phyloP scores from a whole-genome alignment of 371 early-diverging fungal species.

The Capillidium rhysosporum region DNA sequence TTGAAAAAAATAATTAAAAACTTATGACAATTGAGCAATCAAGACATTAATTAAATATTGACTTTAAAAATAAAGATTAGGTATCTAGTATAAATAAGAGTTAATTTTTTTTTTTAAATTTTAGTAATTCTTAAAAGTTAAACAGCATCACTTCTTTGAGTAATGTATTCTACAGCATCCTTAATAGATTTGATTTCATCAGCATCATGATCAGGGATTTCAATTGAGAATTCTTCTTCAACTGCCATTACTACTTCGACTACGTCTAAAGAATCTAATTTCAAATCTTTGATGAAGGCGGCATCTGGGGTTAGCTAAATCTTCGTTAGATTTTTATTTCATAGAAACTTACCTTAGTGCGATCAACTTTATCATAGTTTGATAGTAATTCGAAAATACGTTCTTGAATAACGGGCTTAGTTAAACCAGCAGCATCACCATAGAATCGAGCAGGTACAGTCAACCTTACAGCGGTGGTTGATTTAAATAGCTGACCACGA shows the following conservation, averaged over 20 bases:
- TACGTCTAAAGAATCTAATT: conserved; percentile 86
- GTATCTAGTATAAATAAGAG: too few relatives aligned
- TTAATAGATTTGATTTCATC: conserved; percentile 78
- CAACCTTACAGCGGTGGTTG: too few relatives aligned
- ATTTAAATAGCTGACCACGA: too few relatives aligned
- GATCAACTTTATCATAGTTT: conserved; percentile 89
- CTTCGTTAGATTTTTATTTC: background rate
- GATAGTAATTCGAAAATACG: conserved; percentile 68
- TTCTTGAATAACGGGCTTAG: conserved; percentile 42
- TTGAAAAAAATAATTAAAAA: too few relatives aligned
- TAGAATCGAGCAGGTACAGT: conserved; percentile 27
- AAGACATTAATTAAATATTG: too few relatives aligned
- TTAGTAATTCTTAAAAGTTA: too few relatives aligned
- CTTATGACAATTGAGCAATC: too few relatives aligned
- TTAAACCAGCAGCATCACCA: conserved; percentile 30
- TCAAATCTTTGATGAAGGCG: conserved; percentile 82
- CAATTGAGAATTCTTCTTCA: conserved; percentile 95
- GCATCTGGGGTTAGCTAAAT: conserved; percentile 60
- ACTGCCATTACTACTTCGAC: conserved; percentile 97
- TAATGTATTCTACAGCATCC: conserved; percentile 76
- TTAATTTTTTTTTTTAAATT: too few relatives aligned
- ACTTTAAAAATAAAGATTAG: too few relatives aligned
- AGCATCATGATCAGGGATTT: conserved; percentile 93
- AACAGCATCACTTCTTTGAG: conserved; percentile 52
- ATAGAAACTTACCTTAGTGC: conserved; percentile 47